Evolutionary conservation across 257 asterid genomes (phyloP).

Genomic region (Nicotiana otophora): DNA sequence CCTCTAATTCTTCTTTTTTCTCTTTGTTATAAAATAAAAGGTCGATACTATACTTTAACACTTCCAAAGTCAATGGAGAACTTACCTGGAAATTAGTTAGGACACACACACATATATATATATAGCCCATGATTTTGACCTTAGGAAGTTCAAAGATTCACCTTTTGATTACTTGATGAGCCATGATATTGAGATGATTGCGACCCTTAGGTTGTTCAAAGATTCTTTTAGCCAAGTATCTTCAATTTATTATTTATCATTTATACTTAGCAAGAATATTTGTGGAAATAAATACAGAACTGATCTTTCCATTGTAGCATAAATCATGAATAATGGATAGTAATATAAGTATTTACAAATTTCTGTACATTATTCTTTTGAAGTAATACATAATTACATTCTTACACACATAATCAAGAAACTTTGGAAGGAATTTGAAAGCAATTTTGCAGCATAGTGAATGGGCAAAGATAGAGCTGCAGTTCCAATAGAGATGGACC

Average conservation of each 20-base stretch:
- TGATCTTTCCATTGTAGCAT: neutral
- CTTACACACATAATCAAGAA: neutral
- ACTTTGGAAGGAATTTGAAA: neutral
- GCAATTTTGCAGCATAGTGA: conserved; percentile 20
- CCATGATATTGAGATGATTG: neutral
- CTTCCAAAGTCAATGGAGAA: neutral
- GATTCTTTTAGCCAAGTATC: neutral
- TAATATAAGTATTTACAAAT: neutral
- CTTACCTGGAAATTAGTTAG: neutral
- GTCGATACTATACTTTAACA: neutral
- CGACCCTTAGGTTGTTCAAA: neutral
- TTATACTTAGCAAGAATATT: too few relatives aligned
- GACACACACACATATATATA: neutral
- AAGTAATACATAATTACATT: neutral
- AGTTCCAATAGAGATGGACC: conserved; percentile 31
- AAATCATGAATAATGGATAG: neutral
- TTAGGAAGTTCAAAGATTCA: neutral
- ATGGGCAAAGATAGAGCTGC: conserved; percentile 29
- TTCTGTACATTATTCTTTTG: neutral
- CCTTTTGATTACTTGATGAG: neutral
- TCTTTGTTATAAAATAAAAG: neutral
- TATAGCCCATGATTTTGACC: neutral
- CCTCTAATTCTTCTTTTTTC: neutral
- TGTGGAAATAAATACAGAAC: neutral
- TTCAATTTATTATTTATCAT: neutral